These are phyloP conservation scores for Pilobolus umbonatus DNA, from an alignment of 192 early-diverging fungal genomes.

Conservation along the genomic window DNA sequence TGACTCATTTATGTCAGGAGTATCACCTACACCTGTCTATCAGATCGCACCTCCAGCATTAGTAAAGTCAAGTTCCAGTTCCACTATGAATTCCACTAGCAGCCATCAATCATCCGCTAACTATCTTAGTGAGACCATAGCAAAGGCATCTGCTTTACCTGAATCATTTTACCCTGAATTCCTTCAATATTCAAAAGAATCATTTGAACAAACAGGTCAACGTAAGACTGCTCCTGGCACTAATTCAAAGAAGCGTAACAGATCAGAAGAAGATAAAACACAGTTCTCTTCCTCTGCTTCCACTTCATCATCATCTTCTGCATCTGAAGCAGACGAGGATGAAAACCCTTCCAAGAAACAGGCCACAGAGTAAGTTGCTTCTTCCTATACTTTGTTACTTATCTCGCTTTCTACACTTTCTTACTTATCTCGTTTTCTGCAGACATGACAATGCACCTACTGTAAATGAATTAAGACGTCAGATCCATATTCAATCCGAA, in stretches of 20 bases:
- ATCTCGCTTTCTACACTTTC: too few species aligned
- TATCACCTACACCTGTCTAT: slow-evolving; percentile 13
- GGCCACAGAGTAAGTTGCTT: not conserved
- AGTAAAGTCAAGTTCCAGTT: slow-evolving; percentile 18
- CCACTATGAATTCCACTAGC: slow-evolving; percentile 21
- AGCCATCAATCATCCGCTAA: slow-evolving; percentile 17
- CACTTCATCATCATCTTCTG: slow-evolving; percentile 1
- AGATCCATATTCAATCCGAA: slow-evolving; percentile 38
- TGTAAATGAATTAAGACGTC: slow-evolving; percentile 33
- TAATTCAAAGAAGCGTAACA: not conserved
- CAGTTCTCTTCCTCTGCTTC: not conserved
- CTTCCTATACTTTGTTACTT: not conserved
- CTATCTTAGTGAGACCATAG: slow-evolving; percentile 31
- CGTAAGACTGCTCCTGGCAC: slow-evolving; percentile 13
- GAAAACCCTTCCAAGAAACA: slow-evolving; percentile 1
- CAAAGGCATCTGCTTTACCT: slow-evolving; percentile 36
- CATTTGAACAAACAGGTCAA: slow-evolving; percentile 32
- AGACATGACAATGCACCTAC: not conserved
- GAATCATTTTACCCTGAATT: slow-evolving; percentile 39
- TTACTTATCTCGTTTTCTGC: not conserved
- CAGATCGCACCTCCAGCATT: slow-evolving; percentile 20
- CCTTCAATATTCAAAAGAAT: slow-evolving; percentile 35
- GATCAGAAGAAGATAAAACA: slow-evolving; percentile 1
- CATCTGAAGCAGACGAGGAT: slow-evolving; percentile 6
- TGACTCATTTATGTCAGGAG: slow-evolving; percentile 18